Percentiles rank a stretch among this genome's conserved stretches.
Evolutionary conservation across 2,329 filamentous ascomycete genomes (phyloP).

Genomic region (Curvularia sp.): DNA sequence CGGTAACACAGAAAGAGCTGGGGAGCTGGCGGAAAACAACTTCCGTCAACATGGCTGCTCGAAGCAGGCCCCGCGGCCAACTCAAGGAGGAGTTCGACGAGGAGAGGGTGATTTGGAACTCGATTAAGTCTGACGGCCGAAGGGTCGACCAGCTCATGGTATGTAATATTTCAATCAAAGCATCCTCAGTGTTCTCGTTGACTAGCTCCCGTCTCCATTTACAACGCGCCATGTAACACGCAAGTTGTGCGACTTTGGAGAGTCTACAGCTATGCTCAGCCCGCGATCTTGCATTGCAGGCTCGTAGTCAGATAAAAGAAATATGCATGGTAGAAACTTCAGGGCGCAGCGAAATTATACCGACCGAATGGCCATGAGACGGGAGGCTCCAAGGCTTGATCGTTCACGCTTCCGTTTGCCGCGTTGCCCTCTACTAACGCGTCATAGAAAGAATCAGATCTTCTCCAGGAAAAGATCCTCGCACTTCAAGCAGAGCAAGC

Average conservation of each 20-base stretch:
- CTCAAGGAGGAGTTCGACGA: slow-evolving; percentile 60
- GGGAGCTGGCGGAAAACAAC: slow-evolving; percentile 16
- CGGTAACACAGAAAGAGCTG: slow-evolving; percentile 20
- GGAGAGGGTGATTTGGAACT: slow-evolving; percentile 58
- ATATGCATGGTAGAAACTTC: neutral
- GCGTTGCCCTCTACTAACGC: slow-evolving; percentile 11
- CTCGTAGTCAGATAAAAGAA: neutral
- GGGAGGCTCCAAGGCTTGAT: neutral
- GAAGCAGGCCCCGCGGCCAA: slow-evolving; percentile 54
- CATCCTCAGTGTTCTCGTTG: neutral
- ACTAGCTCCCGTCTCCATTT: slow-evolving; percentile 1
- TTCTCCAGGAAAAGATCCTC: slow-evolving; percentile 40
- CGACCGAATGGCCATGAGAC: neutral
- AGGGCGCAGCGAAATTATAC: neutral
- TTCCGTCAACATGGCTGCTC: slow-evolving; percentile 52
- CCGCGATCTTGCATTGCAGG: neutral
- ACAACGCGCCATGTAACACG: slow-evolving; percentile 8
- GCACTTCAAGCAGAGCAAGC: slow-evolving; percentile 41
- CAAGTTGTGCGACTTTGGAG: slow-evolving; percentile 8
- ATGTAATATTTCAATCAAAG: slow-evolving; percentile 32
- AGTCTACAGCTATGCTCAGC: neutral
- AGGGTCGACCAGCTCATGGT: slow-evolving; percentile 57
- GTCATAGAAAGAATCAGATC: slow-evolving; percentile 41
- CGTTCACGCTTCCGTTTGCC: neutral
- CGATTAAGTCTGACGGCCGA: slow-evolving; percentile 55